Conservation (phyloP, 108 stramenopile species). For the Skeletonema menzelii region DNA sequence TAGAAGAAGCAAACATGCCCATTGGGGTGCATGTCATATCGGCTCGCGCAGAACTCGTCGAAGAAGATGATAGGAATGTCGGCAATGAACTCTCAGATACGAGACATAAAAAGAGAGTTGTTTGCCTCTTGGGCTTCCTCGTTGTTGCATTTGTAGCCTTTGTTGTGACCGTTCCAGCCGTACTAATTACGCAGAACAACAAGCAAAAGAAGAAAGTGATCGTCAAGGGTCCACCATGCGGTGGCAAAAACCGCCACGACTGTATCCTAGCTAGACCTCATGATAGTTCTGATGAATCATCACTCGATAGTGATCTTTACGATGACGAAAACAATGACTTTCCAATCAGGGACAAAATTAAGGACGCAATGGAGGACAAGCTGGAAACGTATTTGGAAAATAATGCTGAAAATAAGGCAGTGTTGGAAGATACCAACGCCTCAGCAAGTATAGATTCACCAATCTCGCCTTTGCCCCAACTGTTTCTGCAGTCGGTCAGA, state of each 20-base stretch:
- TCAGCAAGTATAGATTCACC: not conserved
- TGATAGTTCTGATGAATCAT: not conserved
- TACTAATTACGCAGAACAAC: not conserved
- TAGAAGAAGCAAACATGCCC: constrained; percentile 16
- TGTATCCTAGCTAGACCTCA: not conserved
- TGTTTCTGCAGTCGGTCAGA: not conserved
- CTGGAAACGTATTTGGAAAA: too few relatives aligned
- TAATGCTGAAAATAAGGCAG: too few relatives aligned
- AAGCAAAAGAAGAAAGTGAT: not conserved
- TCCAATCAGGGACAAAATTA: not conserved
- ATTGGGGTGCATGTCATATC: constrained; percentile 19
- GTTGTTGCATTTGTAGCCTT: not conserved
- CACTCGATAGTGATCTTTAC: not conserved
- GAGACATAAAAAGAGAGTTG: not conserved
- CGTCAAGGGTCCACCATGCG: not conserved
- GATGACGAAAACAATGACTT: not conserved
- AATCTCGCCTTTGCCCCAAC: not conserved
- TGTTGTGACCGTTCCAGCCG: not conserved
- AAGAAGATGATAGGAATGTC: not conserved
- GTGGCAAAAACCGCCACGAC: too few relatives aligned
- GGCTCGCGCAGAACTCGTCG: constrained; percentile 16
- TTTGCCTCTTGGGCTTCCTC: not conserved
- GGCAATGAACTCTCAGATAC: not conserved
- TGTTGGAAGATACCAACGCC: not conserved
- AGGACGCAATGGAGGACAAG: too few relatives aligned